Conservation (phyloP, 108 stramenopile genomes). For the Epithemia pelagica region DNA sequence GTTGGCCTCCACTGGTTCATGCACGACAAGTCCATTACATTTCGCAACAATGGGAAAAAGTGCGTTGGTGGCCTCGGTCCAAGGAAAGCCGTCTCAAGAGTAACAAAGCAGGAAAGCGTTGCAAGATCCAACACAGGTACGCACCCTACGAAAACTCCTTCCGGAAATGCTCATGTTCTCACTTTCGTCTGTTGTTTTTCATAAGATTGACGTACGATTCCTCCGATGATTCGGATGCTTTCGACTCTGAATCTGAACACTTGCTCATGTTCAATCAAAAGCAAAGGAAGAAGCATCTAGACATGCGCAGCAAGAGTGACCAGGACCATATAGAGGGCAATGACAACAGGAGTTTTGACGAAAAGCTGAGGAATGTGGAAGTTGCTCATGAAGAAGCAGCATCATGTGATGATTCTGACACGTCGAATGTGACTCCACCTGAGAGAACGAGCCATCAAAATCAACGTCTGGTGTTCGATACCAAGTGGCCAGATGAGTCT, state of each 20-base stretch:
- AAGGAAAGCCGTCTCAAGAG: background rate
- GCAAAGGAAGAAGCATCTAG: too few relatives aligned
- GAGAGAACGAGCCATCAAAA: too few relatives aligned
- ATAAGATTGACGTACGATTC: background rate
- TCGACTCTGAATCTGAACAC: background rate
- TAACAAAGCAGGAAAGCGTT: too few relatives aligned
- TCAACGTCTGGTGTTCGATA: background rate
- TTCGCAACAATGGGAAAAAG: too few relatives aligned
- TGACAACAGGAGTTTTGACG: too few relatives aligned
- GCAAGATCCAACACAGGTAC: background rate
- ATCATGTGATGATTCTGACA: too few relatives aligned
- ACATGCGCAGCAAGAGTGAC: too few relatives aligned
- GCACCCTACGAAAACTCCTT: background rate
- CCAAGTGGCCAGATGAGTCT: background rate
- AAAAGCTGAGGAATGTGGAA: background rate
- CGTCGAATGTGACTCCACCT: too few relatives aligned
- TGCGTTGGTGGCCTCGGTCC: background rate
- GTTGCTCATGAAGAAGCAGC: background rate
- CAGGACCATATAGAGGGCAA: too few relatives aligned
- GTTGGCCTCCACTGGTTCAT: background rate
- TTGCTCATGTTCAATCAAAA: too few relatives aligned
- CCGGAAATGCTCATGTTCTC: background rate
- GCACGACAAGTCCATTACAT: background rate
- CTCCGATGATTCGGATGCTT: background rate
- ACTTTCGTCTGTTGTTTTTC: background rate